Evolutionary conservation across 129 eudicot genomes (phyloP).

Genomic region (Centrapalus pauciflorus): DNA sequence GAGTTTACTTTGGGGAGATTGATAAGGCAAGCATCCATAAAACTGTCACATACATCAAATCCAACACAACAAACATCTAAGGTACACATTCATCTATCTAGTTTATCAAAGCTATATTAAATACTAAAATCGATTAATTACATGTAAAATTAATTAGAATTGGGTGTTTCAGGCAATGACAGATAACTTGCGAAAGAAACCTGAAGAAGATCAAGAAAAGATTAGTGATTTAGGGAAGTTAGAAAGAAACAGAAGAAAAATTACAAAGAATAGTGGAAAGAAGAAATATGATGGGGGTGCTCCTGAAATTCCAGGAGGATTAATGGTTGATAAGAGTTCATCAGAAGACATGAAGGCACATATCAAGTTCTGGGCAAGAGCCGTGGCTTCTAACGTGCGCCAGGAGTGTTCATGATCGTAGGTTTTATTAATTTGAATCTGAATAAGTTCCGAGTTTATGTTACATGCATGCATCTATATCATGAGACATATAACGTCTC

Average conservation of each 20-base stretch:
- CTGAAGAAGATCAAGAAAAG: slow-evolving; percentile 16
- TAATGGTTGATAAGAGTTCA: slow-evolving; percentile 41
- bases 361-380: slow-evolving; percentile 90
- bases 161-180: slow-evolving; percentile 12
- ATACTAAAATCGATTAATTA: slow-evolving; percentile 13
- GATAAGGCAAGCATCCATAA: slow-evolving; percentile 86
- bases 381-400: slow-evolving; percentile 89
- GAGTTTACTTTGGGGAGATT: slow-evolving; percentile 73
- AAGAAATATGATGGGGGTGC: slow-evolving; percentile 18
- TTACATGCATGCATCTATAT: slow-evolving; percentile 22
- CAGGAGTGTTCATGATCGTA: slow-evolving; percentile 45
- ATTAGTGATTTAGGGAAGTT: slow-evolving; percentile 3
- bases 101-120: not conserved
- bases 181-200: slow-evolving; percentile 10
- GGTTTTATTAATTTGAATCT: not conserved
- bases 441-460: slow-evolving; percentile 9
- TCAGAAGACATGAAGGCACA: slow-evolving; percentile 86
- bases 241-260: slow-evolving; percentile 24
- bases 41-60: slow-evolving; percentile 30
- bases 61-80: slow-evolving; percentile 47
- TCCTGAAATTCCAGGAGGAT: slow-evolving; percentile 34
- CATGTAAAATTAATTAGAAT: slow-evolving; percentile 5
- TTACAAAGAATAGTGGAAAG: slow-evolving; percentile 17
- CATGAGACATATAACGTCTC: slow-evolving; percentile 9
- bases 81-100: slow-evolving; percentile 35